These are phyloP conservation scores for Rehmannia glutinosa DNA, from an alignment of 257 asterid species.

Conservation along the genomic window DNA sequence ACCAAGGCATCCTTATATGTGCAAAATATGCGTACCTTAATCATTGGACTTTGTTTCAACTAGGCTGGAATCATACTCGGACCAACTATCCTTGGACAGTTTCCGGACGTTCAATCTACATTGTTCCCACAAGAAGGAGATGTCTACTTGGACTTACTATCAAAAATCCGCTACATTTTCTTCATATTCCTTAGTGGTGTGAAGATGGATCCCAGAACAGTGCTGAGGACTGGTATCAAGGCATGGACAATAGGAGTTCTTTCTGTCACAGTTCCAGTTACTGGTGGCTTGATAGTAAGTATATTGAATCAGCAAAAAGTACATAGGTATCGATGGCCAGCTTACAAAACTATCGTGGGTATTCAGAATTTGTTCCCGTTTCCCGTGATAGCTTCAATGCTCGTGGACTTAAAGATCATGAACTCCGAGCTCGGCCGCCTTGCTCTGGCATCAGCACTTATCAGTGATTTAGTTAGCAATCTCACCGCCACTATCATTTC, in stretches of 20 bases:
- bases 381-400: constrained; percentile 75
- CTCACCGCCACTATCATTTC: constrained; percentile 31
- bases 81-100: constrained; percentile 56
- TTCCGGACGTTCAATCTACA: neutral
- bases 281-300: constrained; percentile 19
- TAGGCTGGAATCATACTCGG: constrained; percentile 91
- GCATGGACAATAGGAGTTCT: constrained; percentile 80
- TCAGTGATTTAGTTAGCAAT: constrained; percentile 58
- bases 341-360: constrained; percentile 29
- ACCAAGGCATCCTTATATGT: neutral
- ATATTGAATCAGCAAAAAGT: neutral
- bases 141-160: constrained; percentile 50
- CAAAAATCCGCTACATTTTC: constrained; percentile 77
- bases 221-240: constrained; percentile 56
- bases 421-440: constrained; percentile 90
- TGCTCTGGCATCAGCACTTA: constrained; percentile 65
- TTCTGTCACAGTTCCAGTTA: constrained; percentile 38
- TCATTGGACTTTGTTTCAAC: neutral
- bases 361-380: constrained; percentile 60
- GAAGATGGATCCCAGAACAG: constrained; percentile 77
- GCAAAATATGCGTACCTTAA: neutral
- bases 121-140: constrained; percentile 68
- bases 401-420: constrained; percentile 74
- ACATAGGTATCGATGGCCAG: constrained; percentile 44
- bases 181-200: constrained; percentile 82